These are phyloP conservation scores for Ambrosia trifida DNA, from an alignment of 129 eudicot genomes.

Conservation along the genomic window DNA sequence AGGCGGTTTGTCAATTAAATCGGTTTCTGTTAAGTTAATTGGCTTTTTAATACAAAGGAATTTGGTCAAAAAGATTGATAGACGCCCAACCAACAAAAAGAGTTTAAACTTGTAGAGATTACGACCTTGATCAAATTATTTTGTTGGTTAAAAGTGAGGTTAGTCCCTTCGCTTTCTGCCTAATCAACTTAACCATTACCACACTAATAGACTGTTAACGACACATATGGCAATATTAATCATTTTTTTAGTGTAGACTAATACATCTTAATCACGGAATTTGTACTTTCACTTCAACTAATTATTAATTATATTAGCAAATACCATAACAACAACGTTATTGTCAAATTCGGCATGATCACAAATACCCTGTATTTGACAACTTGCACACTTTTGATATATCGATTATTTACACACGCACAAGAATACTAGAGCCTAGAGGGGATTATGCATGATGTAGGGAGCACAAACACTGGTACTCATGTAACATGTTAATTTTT, in stretches of 20 bases:
- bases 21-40: too few species aligned
- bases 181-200: constrained; percentile 34
- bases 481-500: too few species aligned
- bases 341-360: not conserved
- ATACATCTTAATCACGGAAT: constrained; percentile 28
- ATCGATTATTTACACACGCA: too few species aligned
- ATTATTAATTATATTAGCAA: not conserved
- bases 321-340: constrained; percentile 12
- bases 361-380: constrained; percentile 6
- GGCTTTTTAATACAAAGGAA: not conserved
- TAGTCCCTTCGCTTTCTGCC: constrained; percentile 35
- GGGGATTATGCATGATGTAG: too few species aligned
- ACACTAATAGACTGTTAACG: constrained; percentile 13
- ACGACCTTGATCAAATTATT: not conserved
- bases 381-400: not conserved
- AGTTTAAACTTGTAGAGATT: not conserved
- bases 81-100: constrained; percentile 7
- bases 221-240: constrained; percentile 24
- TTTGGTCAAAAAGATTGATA: not conserved
- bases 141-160: constrained; percentile 23
- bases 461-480: too few species aligned
- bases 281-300: constrained; percentile 21
- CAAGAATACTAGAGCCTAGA: too few species aligned
- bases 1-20: too few species aligned
- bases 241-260: constrained; percentile 22